Conservation (phyloP, 2,329 filamentous ascomycete genomes). For the Colletotrichum eleusines region DNA sequence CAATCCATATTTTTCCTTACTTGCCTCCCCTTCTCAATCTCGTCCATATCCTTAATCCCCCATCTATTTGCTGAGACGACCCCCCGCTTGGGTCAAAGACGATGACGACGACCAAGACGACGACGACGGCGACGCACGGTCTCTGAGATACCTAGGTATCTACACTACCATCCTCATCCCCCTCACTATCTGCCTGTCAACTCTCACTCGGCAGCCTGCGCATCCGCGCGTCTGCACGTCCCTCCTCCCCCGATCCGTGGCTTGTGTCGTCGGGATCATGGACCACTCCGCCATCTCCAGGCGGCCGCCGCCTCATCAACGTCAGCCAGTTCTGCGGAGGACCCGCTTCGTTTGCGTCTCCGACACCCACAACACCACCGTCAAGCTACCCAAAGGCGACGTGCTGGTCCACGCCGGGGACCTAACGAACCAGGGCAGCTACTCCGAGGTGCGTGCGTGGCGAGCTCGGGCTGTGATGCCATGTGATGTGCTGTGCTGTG, state of each 20-base stretch:
- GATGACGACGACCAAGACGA: neutral
- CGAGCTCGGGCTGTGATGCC: no score
- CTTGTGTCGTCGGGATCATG: slow-evolving; percentile 20
- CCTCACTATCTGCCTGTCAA: slow-evolving; percentile 14
- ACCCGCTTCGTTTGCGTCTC: slow-evolving; percentile 81
- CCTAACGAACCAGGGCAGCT: slow-evolving; percentile 78
- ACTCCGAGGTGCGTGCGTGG: slow-evolving; percentile 59
- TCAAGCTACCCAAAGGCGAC: slow-evolving; percentile 77
- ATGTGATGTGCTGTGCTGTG: neutral
- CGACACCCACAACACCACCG: slow-evolving; percentile 78
- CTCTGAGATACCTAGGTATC: no score
- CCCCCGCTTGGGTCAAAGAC: neutral
- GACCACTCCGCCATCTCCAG: slow-evolving; percentile 12
- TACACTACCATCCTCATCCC: slow-evolving; percentile 3
- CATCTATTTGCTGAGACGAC: neutral
- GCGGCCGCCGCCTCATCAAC: neutral
- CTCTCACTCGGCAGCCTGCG: neutral
- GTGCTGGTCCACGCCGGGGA: slow-evolving; percentile 83
- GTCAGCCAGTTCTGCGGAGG: slow-evolving; percentile 51
- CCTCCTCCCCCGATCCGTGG: slow-evolving; percentile 6
- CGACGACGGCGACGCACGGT: neutral
- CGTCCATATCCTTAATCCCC: neutral
- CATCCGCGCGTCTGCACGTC: neutral
- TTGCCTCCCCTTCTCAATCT: neutral
- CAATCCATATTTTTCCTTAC: neutral